These are phyloP conservation scores for Malus hybrid DNA, from an alignment of 331 rosid species.

Conservation along the genomic window DNA sequence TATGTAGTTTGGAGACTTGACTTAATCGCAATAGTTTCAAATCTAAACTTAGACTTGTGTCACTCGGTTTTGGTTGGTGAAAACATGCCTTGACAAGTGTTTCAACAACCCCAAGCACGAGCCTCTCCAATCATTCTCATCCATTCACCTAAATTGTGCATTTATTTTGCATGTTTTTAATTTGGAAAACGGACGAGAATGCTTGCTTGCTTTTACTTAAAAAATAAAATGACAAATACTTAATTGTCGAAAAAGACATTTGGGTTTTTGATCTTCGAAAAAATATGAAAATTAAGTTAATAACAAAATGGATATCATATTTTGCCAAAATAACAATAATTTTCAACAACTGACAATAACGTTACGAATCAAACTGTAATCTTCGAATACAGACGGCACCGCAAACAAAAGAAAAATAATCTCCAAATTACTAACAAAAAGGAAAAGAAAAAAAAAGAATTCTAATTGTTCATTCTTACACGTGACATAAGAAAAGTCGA, in stretches of 20 bases:
- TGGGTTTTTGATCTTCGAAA: too few relatives aligned
- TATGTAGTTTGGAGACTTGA: slow-evolving; percentile 19
- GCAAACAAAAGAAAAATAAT: too few relatives aligned
- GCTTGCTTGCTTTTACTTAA: neutral
- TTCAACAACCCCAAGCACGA: slow-evolving; percentile 5
- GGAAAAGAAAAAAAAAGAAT: too few relatives aligned
- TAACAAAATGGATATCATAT: neutral
- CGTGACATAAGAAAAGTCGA: neutral
- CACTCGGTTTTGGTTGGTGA: slow-evolving; percentile 23
- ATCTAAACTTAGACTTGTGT: neutral
- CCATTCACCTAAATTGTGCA: neutral
- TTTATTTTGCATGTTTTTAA: neutral
- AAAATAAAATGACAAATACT: neutral
- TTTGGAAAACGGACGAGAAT: neutral
- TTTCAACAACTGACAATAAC: neutral
- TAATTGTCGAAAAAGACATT: too few relatives aligned
- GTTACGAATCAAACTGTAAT: neutral
- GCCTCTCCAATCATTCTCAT: slow-evolving; percentile 9
- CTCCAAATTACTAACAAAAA: too few relatives aligned
- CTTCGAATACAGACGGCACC: too few relatives aligned
- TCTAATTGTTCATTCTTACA: neutral
- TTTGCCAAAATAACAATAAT: too few relatives aligned
- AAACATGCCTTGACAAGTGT: neutral
- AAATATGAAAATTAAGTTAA: neutral
- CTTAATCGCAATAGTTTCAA: slow-evolving; percentile 4